Base-by-base conservation (phyloP, 805 yeast genomes). In the Pichia paraexigua region DNA sequence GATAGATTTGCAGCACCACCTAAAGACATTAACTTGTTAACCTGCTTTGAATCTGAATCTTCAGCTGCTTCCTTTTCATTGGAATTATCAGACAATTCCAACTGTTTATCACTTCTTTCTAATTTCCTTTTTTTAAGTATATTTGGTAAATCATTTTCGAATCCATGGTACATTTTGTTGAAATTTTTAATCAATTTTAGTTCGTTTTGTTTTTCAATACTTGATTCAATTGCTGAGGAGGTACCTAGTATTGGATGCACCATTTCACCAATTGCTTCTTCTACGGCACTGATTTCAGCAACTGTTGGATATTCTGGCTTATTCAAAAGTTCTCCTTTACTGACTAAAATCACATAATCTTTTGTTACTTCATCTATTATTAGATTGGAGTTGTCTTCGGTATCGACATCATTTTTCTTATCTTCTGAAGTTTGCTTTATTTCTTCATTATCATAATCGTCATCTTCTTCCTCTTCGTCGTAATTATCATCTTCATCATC, bases 81-180 rank as follows among this genome's bases (percentile, higher is more conserved):
- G 15, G 52, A 58, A 6, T 54, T 56, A 7, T 68, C 68, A 21
- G 53, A 57, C 46, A 71, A 64, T 52, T 74, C 82, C 25, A 89
- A 66, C 58, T 85, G 80, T 61, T 85, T 77, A 64, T 91, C 95
- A 51, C 87, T 83, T 58, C 85, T 86, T 60, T 88, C 95, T 32
- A 91, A 71, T 61, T 83, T 86, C 54, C 88, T 68, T 62, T 94
- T 76, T 60, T 88, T 86, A 50, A 83, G 71, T 50, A 88, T 72
- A 1, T 91, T 87, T 49, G 87, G 95, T 49, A 77, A 63, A 64
- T 87, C 95, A 61, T 80, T 78, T 63, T 87, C 95, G 62, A 85
- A 85, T 58, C 76, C 80, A 61, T 86, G 94, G 60, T 86, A 86
- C 5, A 85, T 78, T 57, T 79, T 83, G 67, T 82, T 82, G 70